Base-by-base conservation (phyloP, 1,284 basidiomycete species). In the Cutaneotrichosporon dermatis region DNA sequence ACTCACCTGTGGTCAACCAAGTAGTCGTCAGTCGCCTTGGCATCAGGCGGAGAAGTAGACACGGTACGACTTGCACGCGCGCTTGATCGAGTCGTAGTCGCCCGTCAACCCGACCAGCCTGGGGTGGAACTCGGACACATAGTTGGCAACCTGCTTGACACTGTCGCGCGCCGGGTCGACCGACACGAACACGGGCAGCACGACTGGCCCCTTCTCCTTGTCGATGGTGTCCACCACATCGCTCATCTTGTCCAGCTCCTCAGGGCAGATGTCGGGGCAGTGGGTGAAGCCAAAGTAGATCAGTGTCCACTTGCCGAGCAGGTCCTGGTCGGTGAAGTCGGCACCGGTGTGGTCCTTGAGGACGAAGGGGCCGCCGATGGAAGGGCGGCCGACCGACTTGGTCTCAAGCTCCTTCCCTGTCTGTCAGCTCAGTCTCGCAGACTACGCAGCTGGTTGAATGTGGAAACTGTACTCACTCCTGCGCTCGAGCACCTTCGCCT, bases 281-380 rank as follows among this genome's bases (percentile, higher is more conserved):
- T 96, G 93, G 37, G 92, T 93, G 80, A 96, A 96, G 11, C 93
- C 93, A 78, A 97, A 97, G 80, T 99, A 99, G 58, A 99, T 87
- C 65, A 99, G 80, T 42, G 83, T 89, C 80, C 83, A 84, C 82
- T 91, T 87, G 59, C 90, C 92, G 34, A 88, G 78, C 54, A 99
- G 80, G 72, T 97, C 86, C 60, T 89, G 79, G 53, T 97, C 87
- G 0, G 91, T 90, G 79, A 94, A 95, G 0, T 83, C 76, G 63
- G 84, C 81, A 58, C 84, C 85, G 25, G 84, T 72, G 66, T 91
- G 86, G 43, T 87, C 84, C 41, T 83, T 83, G 60, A 98, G 81
- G 6, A 79, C 78, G 81, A 99, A 98, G 0, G 93, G 88, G 0
- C 95, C 95, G 12, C 95, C 95, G 61, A 99, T 88, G 44, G 88